Evolutionary conservation across 176 grass and related monocot genomes (phyloP), one percentile per base, ranked within the genome.

Genomic region (Rhipidocladum racemiflorum): DNA sequence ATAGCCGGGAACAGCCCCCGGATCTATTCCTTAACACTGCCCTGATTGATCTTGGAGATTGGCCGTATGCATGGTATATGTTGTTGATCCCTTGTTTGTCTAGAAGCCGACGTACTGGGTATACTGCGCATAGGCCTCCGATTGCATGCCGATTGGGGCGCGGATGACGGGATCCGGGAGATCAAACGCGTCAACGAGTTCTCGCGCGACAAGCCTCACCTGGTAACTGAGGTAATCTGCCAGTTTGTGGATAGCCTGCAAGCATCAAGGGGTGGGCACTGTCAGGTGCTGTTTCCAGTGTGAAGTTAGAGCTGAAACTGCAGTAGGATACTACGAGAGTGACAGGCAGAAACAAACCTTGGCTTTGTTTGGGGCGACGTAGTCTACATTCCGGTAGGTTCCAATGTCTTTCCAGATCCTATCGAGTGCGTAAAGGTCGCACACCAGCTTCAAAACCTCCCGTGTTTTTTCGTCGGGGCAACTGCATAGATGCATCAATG

Each of bases 341-440:
- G 67, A 64, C 1, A 70, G 45, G 50, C 50, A 84, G 54, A 90
- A 78, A 20, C 72, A 78, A 57, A 94, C 96, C 88, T 99, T 99
- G 49, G 96, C 96, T 90, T 99, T 99, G 23, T 99, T 95, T 48
- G 96, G 96, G 50, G 96, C 96, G 1, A 99, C 91, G 24, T 99
- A 99, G 13, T 99, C 96, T 0, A 95, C 92, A 65, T 99, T 99
- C 43, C 91, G 68, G 50, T 99, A 99, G 28, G 96, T 99, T 63
- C 96, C 96, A 2, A 95, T 95, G 63, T 99, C 92, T 27, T 93
- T 93, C 96, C 96, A 99, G 61, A 99, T 99, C 76, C 96, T 86
- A 53, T 95, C 96, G 36, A 95, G 87, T 11, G 92, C 96, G 62
- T 99, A 99, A 80, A 99, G 89, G 77, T 99, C 96, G 2, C 96